phyloP scores from a whole-genome alignment of 192 early-diverging fungal species.

The Linnemannia zychae region DNA sequence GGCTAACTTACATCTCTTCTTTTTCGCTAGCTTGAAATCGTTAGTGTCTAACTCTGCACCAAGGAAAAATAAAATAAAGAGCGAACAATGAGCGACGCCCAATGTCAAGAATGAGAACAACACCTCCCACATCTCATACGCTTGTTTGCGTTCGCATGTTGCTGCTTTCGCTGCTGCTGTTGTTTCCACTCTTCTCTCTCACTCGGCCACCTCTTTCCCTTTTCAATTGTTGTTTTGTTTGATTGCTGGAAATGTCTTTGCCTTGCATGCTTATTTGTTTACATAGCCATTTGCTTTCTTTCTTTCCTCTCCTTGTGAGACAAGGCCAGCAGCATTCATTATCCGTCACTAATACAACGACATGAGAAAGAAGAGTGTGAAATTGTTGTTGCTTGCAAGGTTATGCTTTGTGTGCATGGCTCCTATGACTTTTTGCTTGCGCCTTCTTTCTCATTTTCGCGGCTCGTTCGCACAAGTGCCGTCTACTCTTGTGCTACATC shows the following conservation, averaged over 20 bases:
- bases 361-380: not conserved
- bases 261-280: slow-evolving; percentile 9
- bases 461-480: not conserved
- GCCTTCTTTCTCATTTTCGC: not conserved
- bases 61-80: not conserved
- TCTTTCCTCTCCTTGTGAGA: not conserved
- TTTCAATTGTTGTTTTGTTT: not conserved
- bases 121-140: not conserved
- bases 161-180: not conserved
- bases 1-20: not conserved
- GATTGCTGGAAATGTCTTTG: not conserved
- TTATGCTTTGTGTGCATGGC: not conserved
- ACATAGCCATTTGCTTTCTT: not conserved
- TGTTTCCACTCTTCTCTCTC: not conserved
- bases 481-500: slow-evolving; percentile 2
- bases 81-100: not conserved
- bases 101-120: not conserved
- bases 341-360: not conserved
- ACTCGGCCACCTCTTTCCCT: not conserved
- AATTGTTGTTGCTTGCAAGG: not conserved
- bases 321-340: not conserved
- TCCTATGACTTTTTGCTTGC: not conserved
- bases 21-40: not conserved
- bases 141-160: not conserved
- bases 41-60: not conserved